Conservation (phyloP, 345 rosid genomes). For the Sapria himalayana region DNA sequence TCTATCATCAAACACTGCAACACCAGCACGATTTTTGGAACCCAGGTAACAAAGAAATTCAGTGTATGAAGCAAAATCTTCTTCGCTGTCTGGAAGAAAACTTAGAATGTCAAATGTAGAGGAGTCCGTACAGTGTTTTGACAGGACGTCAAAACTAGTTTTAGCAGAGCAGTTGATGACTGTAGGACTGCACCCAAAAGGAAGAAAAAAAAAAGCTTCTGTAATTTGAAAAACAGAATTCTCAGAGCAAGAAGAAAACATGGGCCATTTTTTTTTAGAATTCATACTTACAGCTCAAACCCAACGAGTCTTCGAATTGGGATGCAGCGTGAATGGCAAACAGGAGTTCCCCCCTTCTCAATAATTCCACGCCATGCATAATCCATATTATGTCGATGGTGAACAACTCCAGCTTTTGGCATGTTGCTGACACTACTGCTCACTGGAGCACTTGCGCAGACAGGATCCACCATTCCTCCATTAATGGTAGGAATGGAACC, state of each 20-base stretch:
- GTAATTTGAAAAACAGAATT: not conserved
- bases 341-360: conserved; percentile 67
- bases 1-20: conserved; percentile 79
- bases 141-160: conserved; percentile 88
- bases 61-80: conserved; percentile 84
- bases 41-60: conserved; percentile 87
- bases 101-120: conserved; percentile 60
- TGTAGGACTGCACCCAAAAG: conserved; percentile 37
- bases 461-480: conserved; percentile 16
- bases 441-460: conserved; percentile 16
- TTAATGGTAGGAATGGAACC: conserved; percentile 20
- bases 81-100: conserved; percentile 91
- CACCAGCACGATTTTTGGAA: conserved; percentile 86
- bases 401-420: conserved; percentile 14
- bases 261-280: conserved; percentile 2
- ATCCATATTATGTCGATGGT: conserved; percentile 25
- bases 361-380: conserved; percentile 53
- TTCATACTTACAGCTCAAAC: conserved; percentile 35
- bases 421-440: conserved; percentile 25
- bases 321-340: conserved; percentile 57
- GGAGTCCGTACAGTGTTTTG: conserved; percentile 62
- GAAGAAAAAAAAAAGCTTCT: conserved; percentile 1
- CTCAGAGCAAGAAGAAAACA: not conserved
- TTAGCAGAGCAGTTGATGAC: conserved; percentile 89
- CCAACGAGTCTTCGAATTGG: conserved; percentile 34